Evolutionary conservation across 1,139 yeast species (phyloP).

Genomic region (Geotrichum candidum): DNA sequence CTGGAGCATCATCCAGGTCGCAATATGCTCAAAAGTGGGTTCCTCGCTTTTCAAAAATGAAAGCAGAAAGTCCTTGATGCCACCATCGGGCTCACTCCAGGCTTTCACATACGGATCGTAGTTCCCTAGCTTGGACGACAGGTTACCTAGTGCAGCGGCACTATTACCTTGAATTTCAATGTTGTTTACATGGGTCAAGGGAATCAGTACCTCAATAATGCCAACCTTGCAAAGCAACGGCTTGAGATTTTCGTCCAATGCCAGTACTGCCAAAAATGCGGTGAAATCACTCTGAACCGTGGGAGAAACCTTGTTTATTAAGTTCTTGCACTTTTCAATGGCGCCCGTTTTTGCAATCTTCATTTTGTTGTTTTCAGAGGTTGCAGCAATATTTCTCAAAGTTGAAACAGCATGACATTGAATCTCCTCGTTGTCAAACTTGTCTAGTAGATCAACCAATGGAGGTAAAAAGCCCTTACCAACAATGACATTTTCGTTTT

Average conservation of each 20-base stretch:
- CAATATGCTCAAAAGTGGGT: conserved; percentile 97
- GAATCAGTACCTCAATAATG: conserved; percentile 81
- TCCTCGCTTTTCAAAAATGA: conserved; percentile 78
- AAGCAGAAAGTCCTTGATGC: conserved; percentile 76
- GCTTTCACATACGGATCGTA: conserved; percentile 72
- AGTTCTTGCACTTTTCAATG: conserved; percentile 83
- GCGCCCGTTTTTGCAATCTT: conserved; percentile 70
- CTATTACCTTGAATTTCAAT: conserved; percentile 98
- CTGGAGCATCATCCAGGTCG: conserved; percentile 94
- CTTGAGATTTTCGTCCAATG: conserved; percentile 92
- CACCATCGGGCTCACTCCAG: conserved; percentile 80
- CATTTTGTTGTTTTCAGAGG: conserved; percentile 85
- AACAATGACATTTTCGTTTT: conserved; percentile 91
- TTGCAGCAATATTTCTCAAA: conserved; percentile 89
- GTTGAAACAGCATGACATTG: conserved; percentile 98
- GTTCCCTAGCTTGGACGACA: conserved; percentile 83
- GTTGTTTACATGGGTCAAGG: conserved; percentile 79
- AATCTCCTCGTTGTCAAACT: conserved; percentile 86
- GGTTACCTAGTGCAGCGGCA: conserved; percentile 95
- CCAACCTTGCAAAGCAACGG: conserved; percentile 77
- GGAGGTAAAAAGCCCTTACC: conserved; percentile 95
- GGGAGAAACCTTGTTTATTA: conserved; percentile 78
- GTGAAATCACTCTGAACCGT: conserved; percentile 92
- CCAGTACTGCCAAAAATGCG: conserved; percentile 95
- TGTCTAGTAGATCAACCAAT: conserved; percentile 75